Evolutionary conservation across 345 rosid genomes (phyloP), one percentile per base, ranked within the genome.

Genomic region (Salix suchowensis): DNA sequence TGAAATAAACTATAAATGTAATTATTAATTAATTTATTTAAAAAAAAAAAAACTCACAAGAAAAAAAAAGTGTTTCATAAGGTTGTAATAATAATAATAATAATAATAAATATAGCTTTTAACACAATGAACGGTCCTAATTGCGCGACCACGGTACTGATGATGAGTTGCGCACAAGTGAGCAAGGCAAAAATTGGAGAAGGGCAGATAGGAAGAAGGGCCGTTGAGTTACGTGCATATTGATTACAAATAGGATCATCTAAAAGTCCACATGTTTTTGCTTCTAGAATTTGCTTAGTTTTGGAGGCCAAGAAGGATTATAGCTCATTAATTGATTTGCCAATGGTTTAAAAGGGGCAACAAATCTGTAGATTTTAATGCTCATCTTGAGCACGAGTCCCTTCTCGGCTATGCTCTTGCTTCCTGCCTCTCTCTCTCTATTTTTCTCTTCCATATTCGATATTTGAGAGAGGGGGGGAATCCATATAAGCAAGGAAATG

Each of bases 141-240:
- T 21, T 8, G 24, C 7, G 60, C 60, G 10, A 23, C 60, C 24
- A 19, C 3, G 60, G 60, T 21, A 7, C 60, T 54, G 14, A 58
- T 58, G 12, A 9, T 42, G 14, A 42, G 11, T 55, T n/a, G 62
- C 13, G 62, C 13, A 1, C 9, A 3, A 3, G 62, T 1, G 44
- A 40, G 10, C 46, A n/a, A 8, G 62, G 0, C 62, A 11, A n/a
- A n/a, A 10, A 42, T 42, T 7, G 28, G 62, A 77, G 87, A 85
- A 85, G 68, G 83, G 74, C 83, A 79, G 87, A 82, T 79, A 48
- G 79, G 21, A 19, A 77, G 87, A 85, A 79, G 30, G 79, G 66
- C 82, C 6, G 87, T 66, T 76, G 78, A 54, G 40, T 37, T 54
- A 62, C 50, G 73, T 52, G 81, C n/a, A 13, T 40, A 21, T 42